These are phyloP conservation scores for Arthroderma uncinatum DNA, from an alignment of 2,329 filamentous ascomycete genomes.

Conservation along the genomic window DNA sequence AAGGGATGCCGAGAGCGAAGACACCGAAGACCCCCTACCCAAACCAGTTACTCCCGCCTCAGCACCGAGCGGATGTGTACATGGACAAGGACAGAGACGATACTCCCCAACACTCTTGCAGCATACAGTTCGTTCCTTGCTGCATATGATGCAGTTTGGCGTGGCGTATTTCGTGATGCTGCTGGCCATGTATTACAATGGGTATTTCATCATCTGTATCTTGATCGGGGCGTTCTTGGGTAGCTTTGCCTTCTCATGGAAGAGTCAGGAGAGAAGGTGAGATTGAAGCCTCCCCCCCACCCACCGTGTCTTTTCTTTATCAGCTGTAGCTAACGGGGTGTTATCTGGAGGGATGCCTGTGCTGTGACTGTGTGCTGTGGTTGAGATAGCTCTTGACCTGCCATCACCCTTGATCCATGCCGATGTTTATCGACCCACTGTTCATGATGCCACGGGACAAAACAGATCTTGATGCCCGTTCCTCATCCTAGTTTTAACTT, in stretches of 20 bases:
- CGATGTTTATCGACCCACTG: background rate
- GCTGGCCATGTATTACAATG: constrained; percentile 54
- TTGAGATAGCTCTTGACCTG: background rate
- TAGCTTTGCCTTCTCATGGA: constrained; percentile 63
- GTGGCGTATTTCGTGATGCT: constrained; percentile 71
- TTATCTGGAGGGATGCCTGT: constrained; percentile 9
- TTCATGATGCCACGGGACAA: background rate
- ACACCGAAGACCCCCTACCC: background rate
- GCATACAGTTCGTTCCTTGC: constrained; percentile 53
- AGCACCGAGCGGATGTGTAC: background rate
- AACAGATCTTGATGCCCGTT: background rate
- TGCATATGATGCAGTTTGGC: constrained; percentile 62
- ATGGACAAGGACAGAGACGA: background rate
- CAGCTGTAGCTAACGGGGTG: background rate
- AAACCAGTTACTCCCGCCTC: background rate
- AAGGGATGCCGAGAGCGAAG: background rate
- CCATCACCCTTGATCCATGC: background rate
- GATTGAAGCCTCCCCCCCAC: background rate
- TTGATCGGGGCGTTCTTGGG: constrained; percentile 66
- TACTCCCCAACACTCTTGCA: constrained; percentile 52
- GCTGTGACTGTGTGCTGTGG: constrained; percentile 12
- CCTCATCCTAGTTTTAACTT: background rate
- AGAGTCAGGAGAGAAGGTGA: constrained; percentile 26
- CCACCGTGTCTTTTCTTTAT: background rate
- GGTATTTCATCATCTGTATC: constrained; percentile 72